Evolutionary conservation across 2,329 filamentous ascomycete species (phyloP).

Genomic region (Pezizomycotina sp.): DNA sequence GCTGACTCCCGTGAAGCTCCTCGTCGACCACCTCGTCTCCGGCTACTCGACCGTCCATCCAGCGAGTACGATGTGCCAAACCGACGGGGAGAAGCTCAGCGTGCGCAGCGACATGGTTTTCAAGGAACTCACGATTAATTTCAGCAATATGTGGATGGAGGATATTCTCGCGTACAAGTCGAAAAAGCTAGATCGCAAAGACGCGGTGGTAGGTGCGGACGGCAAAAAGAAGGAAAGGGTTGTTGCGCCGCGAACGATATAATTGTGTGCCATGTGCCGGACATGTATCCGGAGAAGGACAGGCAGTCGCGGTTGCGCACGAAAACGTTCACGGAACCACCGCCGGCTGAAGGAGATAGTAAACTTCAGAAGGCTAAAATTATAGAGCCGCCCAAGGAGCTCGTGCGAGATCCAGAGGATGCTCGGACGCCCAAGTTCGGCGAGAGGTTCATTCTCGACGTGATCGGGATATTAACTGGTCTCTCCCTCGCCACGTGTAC

Average conservation of each 20-base stretch:
- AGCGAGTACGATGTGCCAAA: conserved; percentile 26
- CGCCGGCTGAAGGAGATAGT: no score
- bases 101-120: conserved; percentile 27
- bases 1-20: conserved; percentile 26
- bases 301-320: no score
- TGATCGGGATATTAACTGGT: conserved; percentile 24
- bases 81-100: conserved; percentile 24
- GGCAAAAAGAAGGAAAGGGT: conserved; percentile 15
- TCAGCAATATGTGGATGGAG: conserved; percentile 26
- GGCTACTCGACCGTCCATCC: conserved; percentile 24
- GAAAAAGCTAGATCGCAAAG: conserved; percentile 23
- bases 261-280: no score
- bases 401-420: no score
- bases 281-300: no score
- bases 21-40: conserved; percentile 26
- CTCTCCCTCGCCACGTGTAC: conserved; percentile 24
- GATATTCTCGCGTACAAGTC: conserved; percentile 26
- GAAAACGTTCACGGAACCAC: no score
- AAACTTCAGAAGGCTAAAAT: no score
- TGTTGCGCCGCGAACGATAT: no score
- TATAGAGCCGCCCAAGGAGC: no score
- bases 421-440: conserved; percentile 17
- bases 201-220: conserved; percentile 26
- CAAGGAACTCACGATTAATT: conserved; percentile 26
- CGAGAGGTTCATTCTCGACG: conserved; percentile 19